Percentiles rank a stretch among this genome's conserved stretches.
phyloP scores from a whole-genome alignment of 148 eudicot species.

The Cornus controversa region DNA sequence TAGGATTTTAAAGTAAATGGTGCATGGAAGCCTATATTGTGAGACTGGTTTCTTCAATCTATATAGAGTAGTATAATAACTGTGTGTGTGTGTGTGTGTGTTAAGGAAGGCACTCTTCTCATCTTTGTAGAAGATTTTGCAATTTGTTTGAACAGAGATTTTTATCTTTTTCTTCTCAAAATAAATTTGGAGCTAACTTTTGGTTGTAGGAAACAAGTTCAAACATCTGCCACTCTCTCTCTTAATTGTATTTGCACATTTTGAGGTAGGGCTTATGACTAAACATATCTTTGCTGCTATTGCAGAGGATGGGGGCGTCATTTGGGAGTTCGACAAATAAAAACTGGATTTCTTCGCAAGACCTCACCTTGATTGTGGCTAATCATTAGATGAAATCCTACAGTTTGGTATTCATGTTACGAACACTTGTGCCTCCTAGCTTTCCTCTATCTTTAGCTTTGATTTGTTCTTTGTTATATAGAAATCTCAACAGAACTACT shows the following conservation, averaged over 20 bases:
- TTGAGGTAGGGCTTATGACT: not conserved
- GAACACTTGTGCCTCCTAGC: not conserved
- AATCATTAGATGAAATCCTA: no score
- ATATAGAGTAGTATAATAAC: not conserved
- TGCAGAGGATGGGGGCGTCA: conserved; percentile 22
- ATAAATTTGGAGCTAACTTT: no score
- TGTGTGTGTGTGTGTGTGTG: no score
- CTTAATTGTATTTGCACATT: not conserved
- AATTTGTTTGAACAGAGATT: no score
- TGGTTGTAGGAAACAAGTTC: no score
- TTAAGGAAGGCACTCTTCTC: no score
- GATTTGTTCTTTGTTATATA: not conserved
- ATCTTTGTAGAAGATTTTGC: no score
- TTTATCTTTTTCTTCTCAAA: no score
- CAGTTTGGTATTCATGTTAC: not conserved
- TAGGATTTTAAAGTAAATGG: not conserved
- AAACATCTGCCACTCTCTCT: no score
- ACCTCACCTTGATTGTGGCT: not conserved
- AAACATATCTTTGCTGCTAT: not conserved
- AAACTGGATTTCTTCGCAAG: not conserved
- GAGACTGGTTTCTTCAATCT: not conserved
- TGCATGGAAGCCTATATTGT: not conserved
- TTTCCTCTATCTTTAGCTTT: not conserved
- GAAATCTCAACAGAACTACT: not conserved
- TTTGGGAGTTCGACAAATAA: conserved; percentile 21